A percentile compares a stretch with the other conserved stretches of the same genome.
phyloP scores from a whole-genome alignment of 2,329 filamentous ascomycete species.

The Bipolaris cookei region DNA sequence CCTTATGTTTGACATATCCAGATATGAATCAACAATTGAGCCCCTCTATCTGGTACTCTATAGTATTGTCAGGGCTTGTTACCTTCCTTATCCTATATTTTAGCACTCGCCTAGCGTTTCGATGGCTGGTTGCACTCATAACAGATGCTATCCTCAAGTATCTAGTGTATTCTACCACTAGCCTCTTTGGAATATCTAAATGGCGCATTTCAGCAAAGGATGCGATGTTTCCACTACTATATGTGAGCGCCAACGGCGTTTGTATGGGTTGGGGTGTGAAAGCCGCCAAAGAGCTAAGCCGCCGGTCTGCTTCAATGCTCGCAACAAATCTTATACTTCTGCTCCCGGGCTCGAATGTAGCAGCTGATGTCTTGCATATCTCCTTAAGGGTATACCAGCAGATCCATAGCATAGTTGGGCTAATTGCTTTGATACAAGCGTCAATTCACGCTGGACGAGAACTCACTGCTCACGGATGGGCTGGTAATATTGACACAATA shows the following conservation, averaged over 20 bases:
- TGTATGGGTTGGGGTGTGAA: constrained; percentile 12
- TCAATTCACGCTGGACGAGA: constrained; percentile 10
- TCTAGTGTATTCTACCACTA: constrained; percentile 17
- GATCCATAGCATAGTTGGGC: constrained; percentile 12
- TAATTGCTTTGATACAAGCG: constrained; percentile 12
- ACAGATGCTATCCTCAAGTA: constrained; percentile 12
- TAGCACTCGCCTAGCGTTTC: not conserved
- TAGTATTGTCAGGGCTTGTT: constrained; percentile 4
- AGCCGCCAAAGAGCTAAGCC: constrained; percentile 17
- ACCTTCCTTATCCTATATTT: constrained; percentile 8
- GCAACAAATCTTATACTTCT: constrained; percentile 20
- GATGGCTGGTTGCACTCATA: constrained; percentile 7
- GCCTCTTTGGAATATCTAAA: not conserved
- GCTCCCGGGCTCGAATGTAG: constrained; percentile 7
- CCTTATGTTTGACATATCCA: not conserved
- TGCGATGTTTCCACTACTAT: constrained; percentile 2
- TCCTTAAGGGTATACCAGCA: constrained; percentile 10
- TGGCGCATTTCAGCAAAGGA: constrained; percentile 1
- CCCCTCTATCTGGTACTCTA: constrained; percentile 12
- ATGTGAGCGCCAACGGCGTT: constrained; percentile 13
- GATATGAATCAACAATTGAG: constrained; percentile 9
- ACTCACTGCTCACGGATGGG: constrained; percentile 3
- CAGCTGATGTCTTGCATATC: constrained; percentile 13
- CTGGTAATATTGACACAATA: not conserved
- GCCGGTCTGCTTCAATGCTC: constrained; percentile 13